Conservation (phyloP, 371 early-diverging fungal genomes). For the Sporodiniella umbellata region DNA sequence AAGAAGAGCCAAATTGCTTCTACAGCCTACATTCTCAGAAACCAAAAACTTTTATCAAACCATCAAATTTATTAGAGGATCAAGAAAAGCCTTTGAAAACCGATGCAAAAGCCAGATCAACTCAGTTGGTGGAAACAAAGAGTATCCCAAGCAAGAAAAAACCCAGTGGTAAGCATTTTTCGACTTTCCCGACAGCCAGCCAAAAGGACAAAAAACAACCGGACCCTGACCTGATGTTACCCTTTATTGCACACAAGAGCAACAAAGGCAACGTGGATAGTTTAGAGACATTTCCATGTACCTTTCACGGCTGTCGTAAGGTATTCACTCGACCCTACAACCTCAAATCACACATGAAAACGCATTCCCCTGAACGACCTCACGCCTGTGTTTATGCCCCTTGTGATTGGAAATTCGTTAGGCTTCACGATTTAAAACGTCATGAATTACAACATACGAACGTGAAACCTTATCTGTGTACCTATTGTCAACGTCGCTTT, state of each 20-base stretch:
- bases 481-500: slow-evolving; percentile 63
- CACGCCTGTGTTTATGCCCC: slow-evolving; percentile 51
- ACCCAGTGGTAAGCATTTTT: no score
- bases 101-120: no score
- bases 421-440: slow-evolving; percentile 76
- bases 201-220: no score
- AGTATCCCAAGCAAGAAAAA: no score
- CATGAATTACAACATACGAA: slow-evolving; percentile 66
- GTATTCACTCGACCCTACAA: slow-evolving; percentile 77
- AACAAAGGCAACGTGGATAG: not conserved
- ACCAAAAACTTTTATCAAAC: no score
- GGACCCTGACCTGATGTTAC: not conserved
- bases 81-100: no score
- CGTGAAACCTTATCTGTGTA: slow-evolving; percentile 57
- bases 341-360: slow-evolving; percentile 74
- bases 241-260: not conserved
- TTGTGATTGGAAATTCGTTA: slow-evolving; percentile 60
- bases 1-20: no score
- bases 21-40: no score
- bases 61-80: no score
- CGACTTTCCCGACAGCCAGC: no score
- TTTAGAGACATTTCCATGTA: slow-evolving; percentile 5
- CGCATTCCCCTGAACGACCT: slow-evolving; percentile 69
- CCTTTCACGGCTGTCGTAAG: slow-evolving; percentile 48
- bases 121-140: no score